Evolutionary conservation across 768 basidiomycete genomes (phyloP).

Genomic region (Tulasnella sp.): DNA sequence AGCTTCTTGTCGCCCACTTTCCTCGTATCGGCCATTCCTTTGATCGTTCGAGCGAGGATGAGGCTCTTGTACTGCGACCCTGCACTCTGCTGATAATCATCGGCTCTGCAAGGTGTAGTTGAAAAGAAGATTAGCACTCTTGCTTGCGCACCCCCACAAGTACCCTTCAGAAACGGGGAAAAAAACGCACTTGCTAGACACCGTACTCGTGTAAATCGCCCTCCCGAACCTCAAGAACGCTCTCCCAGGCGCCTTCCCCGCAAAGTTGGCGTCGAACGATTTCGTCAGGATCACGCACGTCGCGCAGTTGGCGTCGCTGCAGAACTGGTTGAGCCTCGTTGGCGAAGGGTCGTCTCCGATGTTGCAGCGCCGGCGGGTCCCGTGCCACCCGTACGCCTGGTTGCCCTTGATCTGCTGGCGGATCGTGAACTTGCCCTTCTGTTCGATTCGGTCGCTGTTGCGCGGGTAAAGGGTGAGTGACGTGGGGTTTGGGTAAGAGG

Average conservation of each 20-base stretch:
- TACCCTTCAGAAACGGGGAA: background rate
- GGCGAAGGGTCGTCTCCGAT: background rate
- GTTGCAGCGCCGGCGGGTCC: background rate
- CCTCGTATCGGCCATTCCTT: background rate
- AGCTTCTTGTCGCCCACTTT: constrained; percentile 1
- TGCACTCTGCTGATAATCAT: background rate
- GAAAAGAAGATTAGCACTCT: background rate
- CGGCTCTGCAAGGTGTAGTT: background rate
- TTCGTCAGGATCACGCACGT: background rate
- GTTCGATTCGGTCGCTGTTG: background rate
- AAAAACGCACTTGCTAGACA: background rate
- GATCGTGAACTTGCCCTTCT: background rate
- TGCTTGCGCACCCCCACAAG: background rate
- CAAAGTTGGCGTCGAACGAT: background rate
- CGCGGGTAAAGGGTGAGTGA: background rate
- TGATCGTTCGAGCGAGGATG: constrained; percentile 1
- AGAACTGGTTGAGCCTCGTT: background rate
- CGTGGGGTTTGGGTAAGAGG: background rate
- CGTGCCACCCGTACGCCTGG: constrained; percentile 8
- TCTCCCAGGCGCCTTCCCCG: background rate
- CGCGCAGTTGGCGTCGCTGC: background rate
- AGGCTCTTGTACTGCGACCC: background rate
- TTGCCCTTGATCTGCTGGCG: background rate
- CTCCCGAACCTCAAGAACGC: constrained; percentile 3
- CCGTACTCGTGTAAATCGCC: background rate